A percentile compares a stretch with the other conserved stretches of the same genome.
phyloP scores from a whole-genome alignment of 208 protist genomes.

The Lotmaria passim region DNA sequence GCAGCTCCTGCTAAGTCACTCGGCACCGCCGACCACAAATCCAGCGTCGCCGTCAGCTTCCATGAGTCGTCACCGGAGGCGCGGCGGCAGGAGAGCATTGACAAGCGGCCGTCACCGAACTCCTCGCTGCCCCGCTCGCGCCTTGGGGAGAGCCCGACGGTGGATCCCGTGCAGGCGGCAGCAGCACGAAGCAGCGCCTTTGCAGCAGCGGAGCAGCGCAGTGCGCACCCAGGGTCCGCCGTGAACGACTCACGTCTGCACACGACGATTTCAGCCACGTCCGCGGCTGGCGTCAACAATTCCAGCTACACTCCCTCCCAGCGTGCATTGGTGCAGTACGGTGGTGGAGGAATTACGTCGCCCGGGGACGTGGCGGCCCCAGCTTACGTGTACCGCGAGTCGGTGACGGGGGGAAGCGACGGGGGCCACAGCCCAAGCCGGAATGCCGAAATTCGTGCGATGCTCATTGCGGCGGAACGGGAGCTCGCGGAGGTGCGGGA shows the following conservation, averaged over 20 bases:
- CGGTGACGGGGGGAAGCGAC: conserved; percentile 13
- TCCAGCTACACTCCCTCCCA: conserved; percentile 32
- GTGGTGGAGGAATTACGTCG: too few species aligned
- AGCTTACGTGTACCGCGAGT: conserved; percentile 19
- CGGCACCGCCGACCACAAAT: neutral
- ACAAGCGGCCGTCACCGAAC: conserved; percentile 7
- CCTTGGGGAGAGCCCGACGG: conserved; percentile 8
- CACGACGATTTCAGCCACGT: conserved; percentile 2
- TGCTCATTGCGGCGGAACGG: conserved; percentile 75
- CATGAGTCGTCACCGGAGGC: conserved; percentile 16
- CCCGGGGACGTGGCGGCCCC: conserved; percentile 10
- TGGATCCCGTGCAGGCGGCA: conserved; percentile 14
- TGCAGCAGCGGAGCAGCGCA: conserved; percentile 9
- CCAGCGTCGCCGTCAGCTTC: neutral
- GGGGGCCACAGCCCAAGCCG: conserved; percentile 38
- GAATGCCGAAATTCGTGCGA: conserved; percentile 61
- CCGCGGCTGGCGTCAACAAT: conserved; percentile 34
- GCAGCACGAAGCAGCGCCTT: neutral
- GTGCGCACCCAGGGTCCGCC: neutral
- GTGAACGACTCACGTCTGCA: conserved; percentile 16
- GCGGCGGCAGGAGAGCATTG: conserved; percentile 8
- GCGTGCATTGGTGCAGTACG: conserved; percentile 42
- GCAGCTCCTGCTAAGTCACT: neutral
- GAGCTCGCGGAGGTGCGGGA: conserved; percentile 76
- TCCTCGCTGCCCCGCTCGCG: conserved; percentile 9